Conservation (phyloP, 768 basidiomycete species). For the Tephrocybe sp. region DNA sequence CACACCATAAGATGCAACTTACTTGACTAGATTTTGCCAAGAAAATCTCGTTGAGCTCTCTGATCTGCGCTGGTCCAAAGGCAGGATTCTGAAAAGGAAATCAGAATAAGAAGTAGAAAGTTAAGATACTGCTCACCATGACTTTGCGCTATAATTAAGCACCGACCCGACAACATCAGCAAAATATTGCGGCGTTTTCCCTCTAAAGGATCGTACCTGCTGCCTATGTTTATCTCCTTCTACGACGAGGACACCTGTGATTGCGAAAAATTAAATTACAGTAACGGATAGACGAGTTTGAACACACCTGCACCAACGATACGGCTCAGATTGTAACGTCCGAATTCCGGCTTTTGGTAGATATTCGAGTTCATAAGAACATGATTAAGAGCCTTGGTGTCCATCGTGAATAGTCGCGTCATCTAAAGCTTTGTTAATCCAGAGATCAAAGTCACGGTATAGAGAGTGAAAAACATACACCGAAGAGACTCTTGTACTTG, state of each 20-base stretch:
- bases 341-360: slow-evolving; percentile 52
- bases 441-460: not conserved
- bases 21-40: slow-evolving; percentile 52
- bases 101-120: not conserved
- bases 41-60: slow-evolving; percentile 56
- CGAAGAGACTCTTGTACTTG: slow-evolving; percentile 28
- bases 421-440: slow-evolving; percentile 20
- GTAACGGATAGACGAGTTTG: not conserved
- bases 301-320: slow-evolving; percentile 40
- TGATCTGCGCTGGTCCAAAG: slow-evolving; percentile 58
- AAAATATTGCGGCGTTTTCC: not conserved
- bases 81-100: slow-evolving; percentile 53
- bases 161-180: not conserved
- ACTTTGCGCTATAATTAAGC: slow-evolving; percentile 32
- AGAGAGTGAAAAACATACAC: slow-evolving; percentile 30
- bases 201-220: slow-evolving; percentile 28
- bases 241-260: slow-evolving; percentile 46
- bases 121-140: slow-evolving; percentile 30
- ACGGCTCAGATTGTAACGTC: slow-evolving; percentile 32
- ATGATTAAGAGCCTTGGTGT: slow-evolving; percentile 60
- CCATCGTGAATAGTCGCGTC: slow-evolving; percentile 51
- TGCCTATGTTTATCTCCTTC: slow-evolving; percentile 46
- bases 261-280: not conserved
- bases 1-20: not conserved
- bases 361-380: slow-evolving; percentile 52